Evolutionary conservation across 495 filamentous ascomycete genomes (phyloP).

Genomic region (Tuber brumale): DNA sequence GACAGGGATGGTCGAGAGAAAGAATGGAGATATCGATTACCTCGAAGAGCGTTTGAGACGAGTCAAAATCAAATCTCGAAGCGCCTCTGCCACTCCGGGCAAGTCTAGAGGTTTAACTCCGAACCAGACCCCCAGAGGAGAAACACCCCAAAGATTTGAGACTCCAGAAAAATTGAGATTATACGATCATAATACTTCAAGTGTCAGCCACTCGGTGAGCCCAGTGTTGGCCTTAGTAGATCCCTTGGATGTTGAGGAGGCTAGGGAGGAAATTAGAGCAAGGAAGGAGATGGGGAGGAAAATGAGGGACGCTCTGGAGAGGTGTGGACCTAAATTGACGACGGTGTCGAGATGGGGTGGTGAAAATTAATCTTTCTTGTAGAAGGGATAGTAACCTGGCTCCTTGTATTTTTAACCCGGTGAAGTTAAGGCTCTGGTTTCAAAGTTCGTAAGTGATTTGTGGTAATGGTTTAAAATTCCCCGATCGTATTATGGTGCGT

Average conservation of each 20-base stretch:
- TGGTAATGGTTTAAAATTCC: not conserved
- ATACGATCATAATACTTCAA: constrained; percentile 7
- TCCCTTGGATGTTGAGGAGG: constrained; percentile 38
- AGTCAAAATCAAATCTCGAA: constrained; percentile 27
- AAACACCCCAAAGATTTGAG: constrained; percentile 26
- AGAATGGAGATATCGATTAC: constrained; percentile 79
- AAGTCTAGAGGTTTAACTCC: constrained; percentile 29
- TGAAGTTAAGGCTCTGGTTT: not conserved
- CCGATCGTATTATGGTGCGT: not conserved
- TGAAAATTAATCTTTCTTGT: not conserved
- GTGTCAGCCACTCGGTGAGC: constrained; percentile 19
- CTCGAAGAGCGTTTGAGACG: constrained; percentile 68
- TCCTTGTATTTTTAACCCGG: not conserved
- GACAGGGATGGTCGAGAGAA: constrained; percentile 83
- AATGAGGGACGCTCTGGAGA: constrained; percentile 32
- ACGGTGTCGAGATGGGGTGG: constrained; percentile 8
- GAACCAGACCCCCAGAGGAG: constrained; percentile 16
- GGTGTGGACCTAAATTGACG: constrained; percentile 29
- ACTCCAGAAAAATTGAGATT: constrained; percentile 28
- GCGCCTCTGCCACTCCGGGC: constrained; percentile 20
- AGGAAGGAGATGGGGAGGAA: constrained; percentile 39
- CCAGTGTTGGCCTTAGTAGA: constrained; percentile 35
- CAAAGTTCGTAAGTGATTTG: not conserved
- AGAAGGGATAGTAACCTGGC: not conserved
- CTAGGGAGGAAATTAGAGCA: constrained; percentile 35